phyloP scores from a whole-genome alignment of 1,284 basidiomycete species.

The Polyporus tsugae region DNA sequence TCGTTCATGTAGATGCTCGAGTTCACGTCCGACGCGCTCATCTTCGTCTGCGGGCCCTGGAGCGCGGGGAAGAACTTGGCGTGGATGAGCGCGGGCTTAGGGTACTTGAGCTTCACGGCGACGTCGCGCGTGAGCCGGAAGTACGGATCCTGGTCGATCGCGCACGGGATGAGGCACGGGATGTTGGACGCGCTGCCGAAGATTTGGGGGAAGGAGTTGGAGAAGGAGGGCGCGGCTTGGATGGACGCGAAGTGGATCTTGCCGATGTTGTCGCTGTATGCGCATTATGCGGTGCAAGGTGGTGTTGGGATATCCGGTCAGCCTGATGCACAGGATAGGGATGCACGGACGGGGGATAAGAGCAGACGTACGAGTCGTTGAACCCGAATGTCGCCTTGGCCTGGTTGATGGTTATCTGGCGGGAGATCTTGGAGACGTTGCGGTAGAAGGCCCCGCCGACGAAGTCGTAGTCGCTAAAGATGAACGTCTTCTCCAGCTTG shows the following conservation, averaged over 20 bases:
- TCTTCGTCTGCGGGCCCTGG: conserved; percentile 98
- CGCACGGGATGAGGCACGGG: conserved; percentile 96
- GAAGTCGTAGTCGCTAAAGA: conserved; percentile 93
- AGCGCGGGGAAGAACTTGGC: conserved; percentile 99
- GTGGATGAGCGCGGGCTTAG: conserved; percentile 93
- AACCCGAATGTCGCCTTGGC: conserved; percentile 97
- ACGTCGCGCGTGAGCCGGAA: conserved; percentile 98
- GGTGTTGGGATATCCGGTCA: neutral
- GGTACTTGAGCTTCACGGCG: conserved; percentile 93
- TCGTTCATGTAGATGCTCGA: conserved; percentile 97
- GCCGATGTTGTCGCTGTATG: conserved; percentile 91
- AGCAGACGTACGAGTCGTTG: conserved; percentile 80
- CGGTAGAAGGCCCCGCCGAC: conserved; percentile 94
- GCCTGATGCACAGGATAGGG: neutral
- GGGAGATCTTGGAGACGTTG: conserved; percentile 93
- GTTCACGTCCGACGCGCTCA: conserved; percentile 95
- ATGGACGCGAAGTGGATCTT: conserved; percentile 99
- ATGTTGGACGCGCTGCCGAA: conserved; percentile 88
- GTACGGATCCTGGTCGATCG: conserved; percentile 97
- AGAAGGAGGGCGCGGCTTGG: conserved; percentile 97
- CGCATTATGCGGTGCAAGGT: neutral
- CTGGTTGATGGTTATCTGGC: conserved; percentile 94
- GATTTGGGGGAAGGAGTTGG: conserved; percentile 98
- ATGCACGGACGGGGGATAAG: neutral
- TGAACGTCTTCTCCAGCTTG: conserved; percentile 93